Evolutionary conservation across 352 stramenopile species (phyloP).

Genomic region (Elongisporangium senticosum): DNA sequence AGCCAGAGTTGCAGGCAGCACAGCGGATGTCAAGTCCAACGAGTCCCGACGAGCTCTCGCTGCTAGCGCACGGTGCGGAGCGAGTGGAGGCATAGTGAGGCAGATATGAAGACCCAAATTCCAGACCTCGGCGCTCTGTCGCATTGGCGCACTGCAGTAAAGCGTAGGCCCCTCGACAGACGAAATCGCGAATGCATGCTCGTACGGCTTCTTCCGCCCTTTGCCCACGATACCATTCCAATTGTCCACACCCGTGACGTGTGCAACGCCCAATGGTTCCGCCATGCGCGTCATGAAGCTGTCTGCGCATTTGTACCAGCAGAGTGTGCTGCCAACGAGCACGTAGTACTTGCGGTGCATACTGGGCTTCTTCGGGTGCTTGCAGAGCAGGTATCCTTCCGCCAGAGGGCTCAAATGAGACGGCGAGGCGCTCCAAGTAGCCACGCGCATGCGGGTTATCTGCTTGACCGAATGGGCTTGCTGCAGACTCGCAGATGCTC

Average conservation of each 20-base stretch:
- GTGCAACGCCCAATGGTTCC: slow-evolving; percentile 50
- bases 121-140: slow-evolving; percentile 64
- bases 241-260: slow-evolving; percentile 52
- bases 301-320: slow-evolving; percentile 75
- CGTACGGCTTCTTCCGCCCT: slow-evolving; percentile 49
- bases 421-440: slow-evolving; percentile 48
- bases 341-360: slow-evolving; percentile 82
- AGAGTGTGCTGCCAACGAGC: slow-evolving; percentile 68
- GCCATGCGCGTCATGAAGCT: slow-evolving; percentile 41
- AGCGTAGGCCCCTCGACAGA: slow-evolving; percentile 71
- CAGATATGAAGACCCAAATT: slow-evolving; percentile 65
- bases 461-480: slow-evolving; percentile 58
- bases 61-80: slow-evolving; percentile 57
- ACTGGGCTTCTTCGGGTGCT: slow-evolving; percentile 47
- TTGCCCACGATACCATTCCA: slow-evolving; percentile 58
- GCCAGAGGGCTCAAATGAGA: slow-evolving; percentile 66
- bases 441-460: slow-evolving; percentile 32
- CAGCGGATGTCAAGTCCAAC: slow-evolving; percentile 50
- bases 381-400: slow-evolving; percentile 67
- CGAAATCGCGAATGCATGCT: slow-evolving; percentile 47
- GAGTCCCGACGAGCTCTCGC: slow-evolving; percentile 62
- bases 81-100: slow-evolving; percentile 69
- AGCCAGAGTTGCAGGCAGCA: neutral
- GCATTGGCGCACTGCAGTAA: slow-evolving; percentile 51
- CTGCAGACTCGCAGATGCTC: slow-evolving; percentile 43